Conservation (phyloP, 306 rosid species). For the Cicer judaicum region DNA sequence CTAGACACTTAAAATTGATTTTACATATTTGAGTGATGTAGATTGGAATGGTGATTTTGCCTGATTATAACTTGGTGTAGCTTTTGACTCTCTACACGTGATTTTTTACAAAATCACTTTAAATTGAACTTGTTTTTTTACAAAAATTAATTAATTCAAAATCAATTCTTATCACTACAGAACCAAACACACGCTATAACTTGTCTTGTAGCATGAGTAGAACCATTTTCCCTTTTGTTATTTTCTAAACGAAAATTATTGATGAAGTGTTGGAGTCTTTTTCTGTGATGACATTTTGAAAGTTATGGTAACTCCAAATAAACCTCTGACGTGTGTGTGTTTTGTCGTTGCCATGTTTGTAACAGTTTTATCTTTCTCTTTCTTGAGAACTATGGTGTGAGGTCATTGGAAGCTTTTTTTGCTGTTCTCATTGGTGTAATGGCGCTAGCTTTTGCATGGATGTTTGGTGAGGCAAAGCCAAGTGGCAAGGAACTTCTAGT, state of each 20-base stretch:
- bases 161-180: not conserved
- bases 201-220: not conserved
- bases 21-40: not conserved
- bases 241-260: not conserved
- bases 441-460: conserved; percentile 91
- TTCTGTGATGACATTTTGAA: conserved; percentile 1
- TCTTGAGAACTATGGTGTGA: conserved; percentile 94
- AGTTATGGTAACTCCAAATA: conserved; percentile 5
- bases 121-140: not conserved
- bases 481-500: conserved; percentile 75
- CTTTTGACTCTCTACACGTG: not conserved
- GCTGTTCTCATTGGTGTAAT: conserved; percentile 86
- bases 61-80: not conserved
- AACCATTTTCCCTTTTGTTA: not conserved
- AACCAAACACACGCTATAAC: not conserved
- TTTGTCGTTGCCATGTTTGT: conserved; percentile 41
- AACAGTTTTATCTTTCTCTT: conserved; percentile 87
- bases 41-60: not conserved
- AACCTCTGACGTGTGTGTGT: conserved; percentile 12
- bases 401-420: conserved; percentile 84
- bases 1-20: not conserved
- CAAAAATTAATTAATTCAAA: not conserved
- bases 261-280: not conserved
- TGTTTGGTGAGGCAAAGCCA: conserved; percentile 95
- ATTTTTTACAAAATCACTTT: not conserved